Percentiles rank a stretch among this genome's conserved stretches.
Conservation (phyloP, 192 early-diverging fungal species). For the Coemansia sp. region DNA sequence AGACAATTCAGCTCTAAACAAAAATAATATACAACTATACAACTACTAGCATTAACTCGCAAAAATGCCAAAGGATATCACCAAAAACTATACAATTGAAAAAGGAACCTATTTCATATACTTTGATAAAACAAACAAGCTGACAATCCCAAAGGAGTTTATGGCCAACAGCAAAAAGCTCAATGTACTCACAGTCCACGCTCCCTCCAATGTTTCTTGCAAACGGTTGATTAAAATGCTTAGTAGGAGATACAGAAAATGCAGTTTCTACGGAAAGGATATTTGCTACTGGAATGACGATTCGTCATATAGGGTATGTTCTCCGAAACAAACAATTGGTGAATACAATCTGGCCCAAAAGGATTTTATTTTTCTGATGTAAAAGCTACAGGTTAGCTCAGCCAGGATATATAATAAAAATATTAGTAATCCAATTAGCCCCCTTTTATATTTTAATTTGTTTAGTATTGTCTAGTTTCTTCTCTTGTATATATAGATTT, state of each 20-base stretch:
- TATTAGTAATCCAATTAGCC: too few relatives aligned
- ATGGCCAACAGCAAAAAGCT: background rate
- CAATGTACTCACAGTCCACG: background rate
- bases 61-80: background rate
- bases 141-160: background rate
- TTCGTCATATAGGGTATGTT: background rate
- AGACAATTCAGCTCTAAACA: too few relatives aligned
- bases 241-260: background rate
- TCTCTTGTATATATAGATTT: background rate
- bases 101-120: background rate
- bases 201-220: conserved; percentile 1
- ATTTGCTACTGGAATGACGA: background rate
- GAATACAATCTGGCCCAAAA: background rate
- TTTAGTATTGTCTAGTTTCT: too few relatives aligned
- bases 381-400: background rate
- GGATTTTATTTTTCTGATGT: conserved; percentile 2
- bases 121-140: background rate
- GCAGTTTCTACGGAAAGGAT: background rate
- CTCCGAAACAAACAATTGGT: background rate
- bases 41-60: background rate
- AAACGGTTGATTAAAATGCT: background rate
- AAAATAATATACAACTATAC: too few relatives aligned
- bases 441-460: too few relatives aligned
- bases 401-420: too few relatives aligned
- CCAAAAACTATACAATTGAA: background rate